Base-by-base conservation (phyloP, 768 basidiomycete species). In the Lentinus brumalis region DNA sequence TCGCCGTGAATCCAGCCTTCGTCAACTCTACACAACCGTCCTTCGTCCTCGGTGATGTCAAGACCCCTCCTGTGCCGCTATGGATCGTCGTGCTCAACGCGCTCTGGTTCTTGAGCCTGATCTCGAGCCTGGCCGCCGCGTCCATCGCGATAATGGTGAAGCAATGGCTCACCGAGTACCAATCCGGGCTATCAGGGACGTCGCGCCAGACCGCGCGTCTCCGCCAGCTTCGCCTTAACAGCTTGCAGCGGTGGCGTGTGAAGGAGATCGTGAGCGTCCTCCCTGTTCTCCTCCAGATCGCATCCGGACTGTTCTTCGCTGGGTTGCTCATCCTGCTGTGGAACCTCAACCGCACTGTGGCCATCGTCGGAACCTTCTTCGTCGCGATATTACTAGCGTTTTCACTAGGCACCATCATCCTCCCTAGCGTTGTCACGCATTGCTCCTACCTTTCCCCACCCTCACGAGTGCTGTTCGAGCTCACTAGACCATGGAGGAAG, bases 181-280 rank as follows among this genome's bases (percentile, higher is more conserved):
- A 42, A n/a, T 44, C 63, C 32, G 56, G 55, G 14, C 46, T 50
- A n/a, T 59, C 61, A 14, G 65, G 63, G 1, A 60, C 61, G 15
- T 42, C 69, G 2, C 60, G 62, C 14, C 59, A 61, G 21, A 57
- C 58, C 46, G 59, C 53, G 2, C 58, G 60, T 21, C 39, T 49
- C 12, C 66, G 66, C 8, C 66, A 69, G 8, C 59, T 68, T 14
- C 61, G 67, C 9, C 57, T 56, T 45, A 54, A 63, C n/a, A 64
- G 54, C 30, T 58, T 67, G 42, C 47, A 56, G 7, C 46, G 53
- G 31, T 70, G 69, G 69, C 31, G 60, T 55, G 55, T 58, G 8
- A 42, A 53, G 11, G 41, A 30, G 14, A 47, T 62, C 47, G 47
- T 62, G 3, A 32, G 50, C 9, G 1, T 52, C 11, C 59, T 66